Evolutionary conservation across 1,139 yeast species (phyloP), one percentile per base, ranked within the genome.

Genomic region (Saccharomyces hybrid): DNA sequence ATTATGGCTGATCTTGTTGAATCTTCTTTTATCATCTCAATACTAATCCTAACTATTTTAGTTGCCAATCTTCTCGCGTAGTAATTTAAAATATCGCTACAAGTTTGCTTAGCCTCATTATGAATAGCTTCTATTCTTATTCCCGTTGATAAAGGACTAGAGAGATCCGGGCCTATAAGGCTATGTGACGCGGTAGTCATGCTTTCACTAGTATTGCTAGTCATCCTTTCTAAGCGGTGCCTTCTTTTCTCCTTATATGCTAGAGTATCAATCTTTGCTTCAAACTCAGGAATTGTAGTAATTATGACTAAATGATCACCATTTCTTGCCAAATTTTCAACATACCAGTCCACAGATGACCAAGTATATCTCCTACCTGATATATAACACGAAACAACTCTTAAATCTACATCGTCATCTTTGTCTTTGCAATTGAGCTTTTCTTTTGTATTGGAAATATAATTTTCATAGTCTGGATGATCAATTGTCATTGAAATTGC

Each of bases 281-380:
- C 69, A 56, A 65, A 67, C 11, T 59, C 69, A 51, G 77, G 76
- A 6, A 81, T 71, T 29, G 76, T 65, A 2, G 82, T 64, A 3
- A 71, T 62, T 8, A 86, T 76, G 9, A 84, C 78, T 9, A 86
- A 69, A 25, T 82, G 77, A 64, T 86, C 95, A 23, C 91, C 90
- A 64, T 84, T 75, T 58, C 75, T 76, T 29, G 81, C 71, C 50
- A 78, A 73, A 50, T 76, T 73, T 53, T 75, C 74, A 52, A 84
- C 71, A 27, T 81, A 73, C 82, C 87, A 85, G 64, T 84, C 88
- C n/a, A 85, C 72, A 0, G 88, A 81, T 11, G 81, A 82, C 86
- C 90, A 82, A 1, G 91, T 84, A 66, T 83, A 86, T 49, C 74
- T 74, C 55, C 87, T 73, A 3, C 85, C 88, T 53, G 83, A 78